phyloP scores from a whole-genome alignment of 805 yeast genomes.

The Schizosaccharomyces osmophilus region DNA sequence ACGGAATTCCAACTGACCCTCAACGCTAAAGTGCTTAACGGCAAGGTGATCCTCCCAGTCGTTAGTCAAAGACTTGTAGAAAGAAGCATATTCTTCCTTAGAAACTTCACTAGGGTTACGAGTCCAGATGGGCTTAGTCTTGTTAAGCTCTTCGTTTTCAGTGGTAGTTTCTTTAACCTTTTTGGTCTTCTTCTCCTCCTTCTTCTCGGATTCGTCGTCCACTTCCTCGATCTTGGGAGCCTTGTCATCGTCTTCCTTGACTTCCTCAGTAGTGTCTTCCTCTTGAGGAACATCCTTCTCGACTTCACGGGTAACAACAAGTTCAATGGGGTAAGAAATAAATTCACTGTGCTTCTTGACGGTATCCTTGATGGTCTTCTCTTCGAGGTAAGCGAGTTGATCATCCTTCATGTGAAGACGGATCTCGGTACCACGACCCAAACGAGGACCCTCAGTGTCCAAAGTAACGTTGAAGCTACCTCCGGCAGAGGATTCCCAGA shows the following conservation, averaged over 20 bases:
- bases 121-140: conserved; percentile 98
- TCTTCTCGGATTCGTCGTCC: conserved; percentile 44
- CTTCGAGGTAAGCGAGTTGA: conserved; percentile 96
- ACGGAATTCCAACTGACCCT: conserved; percentile 98
- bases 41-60: conserved; percentile 99
- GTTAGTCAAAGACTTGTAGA: conserved; percentile 96
- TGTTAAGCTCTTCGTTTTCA: conserved; percentile 94
- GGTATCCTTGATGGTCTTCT: conserved; percentile 97
- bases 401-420: conserved; percentile 96
- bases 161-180: conserved; percentile 79
- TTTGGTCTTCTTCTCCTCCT: conserved; percentile 51
- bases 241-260: conserved; percentile 40
- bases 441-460: conserved; percentile 41
- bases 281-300: conserved; percentile 89
- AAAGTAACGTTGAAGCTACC: conserved; percentile 93
- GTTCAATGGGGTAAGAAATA: conserved; percentile 96
- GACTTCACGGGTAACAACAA: conserved; percentile 93
- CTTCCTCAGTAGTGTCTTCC: conserved; percentile 32
- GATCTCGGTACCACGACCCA: conserved; percentile 84
- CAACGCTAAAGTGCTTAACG: conserved; percentile 97
- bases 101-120: conserved; percentile 94
- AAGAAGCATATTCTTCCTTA: conserved; percentile 95
- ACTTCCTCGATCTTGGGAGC: conserved; percentile 56
- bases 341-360: conserved; percentile 98
- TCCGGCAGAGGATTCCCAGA: conserved; percentile 99